Evolutionary conservation across 305 asterid species (phyloP).

Genomic region (Fraxinus sp.): DNA sequence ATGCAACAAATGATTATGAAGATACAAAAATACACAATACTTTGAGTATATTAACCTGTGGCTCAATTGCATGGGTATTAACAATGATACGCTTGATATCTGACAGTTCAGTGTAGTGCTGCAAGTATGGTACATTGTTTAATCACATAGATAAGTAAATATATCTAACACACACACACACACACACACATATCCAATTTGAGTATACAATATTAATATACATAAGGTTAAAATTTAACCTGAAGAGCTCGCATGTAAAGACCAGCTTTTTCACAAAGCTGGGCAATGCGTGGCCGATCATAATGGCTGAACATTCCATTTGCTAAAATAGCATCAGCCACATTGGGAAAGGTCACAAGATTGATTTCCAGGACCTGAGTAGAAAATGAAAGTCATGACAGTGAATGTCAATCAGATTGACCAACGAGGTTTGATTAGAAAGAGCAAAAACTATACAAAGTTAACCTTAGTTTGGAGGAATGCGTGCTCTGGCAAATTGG

Average conservation of each 20-base stretch:
- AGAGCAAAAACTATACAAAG: slow-evolving; percentile 12
- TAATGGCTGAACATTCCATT: slow-evolving; percentile 99
- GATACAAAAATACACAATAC: neutral
- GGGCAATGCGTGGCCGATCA: slow-evolving; percentile 95
- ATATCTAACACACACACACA: neutral
- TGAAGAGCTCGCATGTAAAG: slow-evolving; percentile 94
- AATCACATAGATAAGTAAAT: neutral
- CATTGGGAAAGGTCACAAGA: slow-evolving; percentile 94
- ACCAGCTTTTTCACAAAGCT: slow-evolving; percentile 97
- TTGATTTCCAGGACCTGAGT: slow-evolving; percentile 91
- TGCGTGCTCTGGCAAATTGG: slow-evolving; percentile 95
- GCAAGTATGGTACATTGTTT: slow-evolving; percentile 34
- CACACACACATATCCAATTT: neutral
- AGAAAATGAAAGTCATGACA: slow-evolving; percentile 26
- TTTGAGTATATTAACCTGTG: slow-evolving; percentile 61
- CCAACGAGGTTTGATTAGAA: slow-evolving; percentile 1
- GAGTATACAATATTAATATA: slow-evolving; percentile 9
- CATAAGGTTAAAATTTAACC: slow-evolving; percentile 39
- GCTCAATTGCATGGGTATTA: slow-evolving; percentile 99
- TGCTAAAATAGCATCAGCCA: slow-evolving; percentile 98
- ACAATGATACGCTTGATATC: slow-evolving; percentile 97
- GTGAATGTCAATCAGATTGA: neutral
- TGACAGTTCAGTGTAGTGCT: slow-evolving; percentile 91
- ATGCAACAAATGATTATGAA: slow-evolving; percentile 4
- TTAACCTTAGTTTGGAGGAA: slow-evolving; percentile 92